Evolutionary conservation across 163 green algal genomes (phyloP), one percentile per base, ranked within the genome.

Genomic region (Prototheca wickerhamii): DNA sequence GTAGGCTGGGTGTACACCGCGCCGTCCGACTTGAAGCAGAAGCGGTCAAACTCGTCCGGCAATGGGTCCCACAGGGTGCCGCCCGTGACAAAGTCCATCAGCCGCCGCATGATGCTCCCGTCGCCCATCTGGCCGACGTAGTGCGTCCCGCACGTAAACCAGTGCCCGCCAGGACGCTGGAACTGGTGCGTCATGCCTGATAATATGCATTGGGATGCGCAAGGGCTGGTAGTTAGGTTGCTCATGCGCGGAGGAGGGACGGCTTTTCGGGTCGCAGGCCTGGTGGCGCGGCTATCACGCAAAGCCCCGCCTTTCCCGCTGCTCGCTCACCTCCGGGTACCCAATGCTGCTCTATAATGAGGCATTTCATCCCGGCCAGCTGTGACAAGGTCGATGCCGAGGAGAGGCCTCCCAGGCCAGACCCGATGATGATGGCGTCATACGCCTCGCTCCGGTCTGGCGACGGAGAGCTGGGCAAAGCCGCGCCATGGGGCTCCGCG

Each of bases 31-130:
- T 35, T 35, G 26, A 58, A 58, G 28, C 51, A 58, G 26, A 58
- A 58, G 8, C 33, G 5, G 28, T 58, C 51, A 35, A 37, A 58
- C 8, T 33, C 25, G 28, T 58, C 51, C 8, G 51, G 51, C 8
- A 58, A 25, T 5, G 51, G 51, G 51, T 58, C 51, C 51, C 51
- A 58, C 7, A 58, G n/a, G 8, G 21, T 25, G 8, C 51, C 51
- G n/a, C 51, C 51, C 5, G 51, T 58, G n/a, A 58, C 51, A 58
- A 58, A 58, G 8, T 58, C 26, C 51, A 58, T 58, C 6, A 58
- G 34, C 3, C 12, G 6, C n/a, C 51, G 26, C 51, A 58, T 58
- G 51, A 6, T 4, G 6, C 34, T 25, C 51, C 28, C 28, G 6
- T 15, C 8, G 8, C 25, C 26, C 26, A 58, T 58, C 28, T 58